These are phyloP conservation scores for Diutina siamensis DNA, from an alignment of 1,139 yeast species.

Conservation along the genomic window DNA sequence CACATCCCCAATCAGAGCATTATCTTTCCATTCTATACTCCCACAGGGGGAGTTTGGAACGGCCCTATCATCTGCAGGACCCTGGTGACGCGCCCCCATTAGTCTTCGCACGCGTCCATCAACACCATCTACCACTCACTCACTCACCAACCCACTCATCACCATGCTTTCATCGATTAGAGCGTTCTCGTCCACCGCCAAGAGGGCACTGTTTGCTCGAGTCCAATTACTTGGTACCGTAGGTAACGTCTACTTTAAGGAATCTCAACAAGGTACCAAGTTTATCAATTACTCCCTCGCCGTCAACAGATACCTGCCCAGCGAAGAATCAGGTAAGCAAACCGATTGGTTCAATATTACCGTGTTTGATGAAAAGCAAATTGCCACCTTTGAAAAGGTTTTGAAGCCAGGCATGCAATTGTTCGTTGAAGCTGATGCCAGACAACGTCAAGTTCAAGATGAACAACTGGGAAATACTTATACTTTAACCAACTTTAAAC, in stretches of 20 bases:
- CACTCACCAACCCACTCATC: neutral
- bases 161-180: slow-evolving; percentile 15
- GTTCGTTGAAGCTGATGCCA: slow-evolving; percentile 31
- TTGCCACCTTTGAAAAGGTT: slow-evolving; percentile 25
- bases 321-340: slow-evolving; percentile 17
- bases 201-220: slow-evolving; percentile 28
- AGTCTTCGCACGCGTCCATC: neutral
- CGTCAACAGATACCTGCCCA: slow-evolving; percentile 27
- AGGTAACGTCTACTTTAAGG: slow-evolving; percentile 26
- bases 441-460: slow-evolving; percentile 23
- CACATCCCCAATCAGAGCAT: too few relatives aligned
- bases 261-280: slow-evolving; percentile 27
- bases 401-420: slow-evolving; percentile 33
- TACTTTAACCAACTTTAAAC: slow-evolving; percentile 23
- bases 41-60: too few relatives aligned
- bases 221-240: slow-evolving; percentile 33
- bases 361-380: slow-evolving; percentile 30
- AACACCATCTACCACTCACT: neutral
- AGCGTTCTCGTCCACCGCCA: slow-evolving; percentile 21
- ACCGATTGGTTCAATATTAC: slow-evolving; percentile 32
- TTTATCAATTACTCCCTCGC: slow-evolving; percentile 34
- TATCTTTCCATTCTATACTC: too few relatives aligned
- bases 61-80: too few relatives aligned
- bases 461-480: slow-evolving; percentile 24
- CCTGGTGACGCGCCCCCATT: too few relatives aligned